Evolutionary conservation across 2,329 filamentous ascomycete genomes (phyloP).

Genomic region (Hypomyces perniciosus): DNA sequence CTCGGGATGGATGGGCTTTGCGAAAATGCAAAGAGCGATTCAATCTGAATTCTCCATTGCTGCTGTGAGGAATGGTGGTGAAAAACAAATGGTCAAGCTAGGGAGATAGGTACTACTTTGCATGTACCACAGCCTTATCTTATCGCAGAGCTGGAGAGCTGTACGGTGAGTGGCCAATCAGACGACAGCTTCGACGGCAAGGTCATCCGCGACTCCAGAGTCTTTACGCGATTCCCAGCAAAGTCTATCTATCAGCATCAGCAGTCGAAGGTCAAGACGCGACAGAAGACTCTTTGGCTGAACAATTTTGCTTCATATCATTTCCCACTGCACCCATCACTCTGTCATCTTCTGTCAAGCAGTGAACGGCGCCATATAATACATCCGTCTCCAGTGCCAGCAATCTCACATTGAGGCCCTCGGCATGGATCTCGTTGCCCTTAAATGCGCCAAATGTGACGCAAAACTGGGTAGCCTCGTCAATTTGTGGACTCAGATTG

Average conservation of each 20-base stretch:
- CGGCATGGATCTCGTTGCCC: conserved; percentile 30
- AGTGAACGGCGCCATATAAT: background rate
- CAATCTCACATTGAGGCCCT: background rate
- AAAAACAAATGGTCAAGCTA: background rate
- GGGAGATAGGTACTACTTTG: background rate
- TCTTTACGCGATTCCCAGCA: too few species aligned
- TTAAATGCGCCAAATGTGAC: conserved; percentile 31
- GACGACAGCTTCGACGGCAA: background rate
- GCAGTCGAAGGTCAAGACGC: too few species aligned
- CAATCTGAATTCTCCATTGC: background rate
- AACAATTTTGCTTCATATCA: too few species aligned
- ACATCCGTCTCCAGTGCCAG: background rate
- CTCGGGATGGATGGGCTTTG: too few species aligned
- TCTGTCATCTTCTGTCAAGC: too few species aligned
- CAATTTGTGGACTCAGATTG: conserved; percentile 37
- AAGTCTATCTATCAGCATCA: too few species aligned
- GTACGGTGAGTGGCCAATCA: conserved; percentile 3
- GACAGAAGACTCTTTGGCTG: too few species aligned
- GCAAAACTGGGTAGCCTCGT: conserved; percentile 24
- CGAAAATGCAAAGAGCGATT: too few species aligned
- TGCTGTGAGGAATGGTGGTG: background rate
- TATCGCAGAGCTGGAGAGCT: conserved; percentile 1
- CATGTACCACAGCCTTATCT: conserved; percentile 3
- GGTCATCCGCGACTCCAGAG: background rate
- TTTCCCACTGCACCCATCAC: too few species aligned